These are phyloP conservation scores for Cystobasidium ongulense DNA, from an alignment of 768 basidiomycete species.

Conservation along the genomic window DNA sequence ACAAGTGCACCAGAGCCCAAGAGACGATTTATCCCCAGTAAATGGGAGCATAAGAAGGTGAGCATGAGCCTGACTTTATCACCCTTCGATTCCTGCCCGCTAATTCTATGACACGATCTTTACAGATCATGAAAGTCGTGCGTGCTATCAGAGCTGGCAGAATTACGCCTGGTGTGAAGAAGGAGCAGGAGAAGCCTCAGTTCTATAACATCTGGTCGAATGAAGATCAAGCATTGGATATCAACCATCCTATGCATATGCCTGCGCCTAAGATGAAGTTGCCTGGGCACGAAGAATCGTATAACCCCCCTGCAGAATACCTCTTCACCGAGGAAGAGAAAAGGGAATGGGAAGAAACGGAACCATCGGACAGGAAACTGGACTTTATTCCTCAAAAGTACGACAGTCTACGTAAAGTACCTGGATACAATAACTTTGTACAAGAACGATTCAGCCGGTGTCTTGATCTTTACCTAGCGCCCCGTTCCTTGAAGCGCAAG, in stretches of 20 bases:
- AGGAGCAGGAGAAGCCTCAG: constrained; percentile 58
- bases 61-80: constrained; percentile 20
- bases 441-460: constrained; percentile 88
- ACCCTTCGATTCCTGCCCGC: no score
- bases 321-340: constrained; percentile 74
- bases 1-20: constrained; percentile 89
- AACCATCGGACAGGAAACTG: constrained; percentile 79
- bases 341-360: constrained; percentile 69
- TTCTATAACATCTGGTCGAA: constrained; percentile 82
- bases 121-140: constrained; percentile 96
- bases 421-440: constrained; percentile 82
- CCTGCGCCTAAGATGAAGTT: constrained; percentile 84
- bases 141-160: constrained; percentile 94
- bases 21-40: constrained; percentile 89
- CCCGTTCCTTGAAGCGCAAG: constrained; percentile 66
- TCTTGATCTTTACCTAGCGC: constrained; percentile 91
- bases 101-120: not conserved
- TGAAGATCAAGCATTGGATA: constrained; percentile 54
- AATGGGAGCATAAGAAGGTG: constrained; percentile 99
- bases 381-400: constrained; percentile 85
- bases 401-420: constrained; percentile 73
- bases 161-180: constrained; percentile 82
- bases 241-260: constrained; percentile 70
- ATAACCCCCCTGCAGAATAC: constrained; percentile 97
- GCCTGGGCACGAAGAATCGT: constrained; percentile 91